These are phyloP conservation scores for Apiotrichum siamense DNA, from an alignment of 1,284 basidiomycete species.

Conservation along the genomic window DNA sequence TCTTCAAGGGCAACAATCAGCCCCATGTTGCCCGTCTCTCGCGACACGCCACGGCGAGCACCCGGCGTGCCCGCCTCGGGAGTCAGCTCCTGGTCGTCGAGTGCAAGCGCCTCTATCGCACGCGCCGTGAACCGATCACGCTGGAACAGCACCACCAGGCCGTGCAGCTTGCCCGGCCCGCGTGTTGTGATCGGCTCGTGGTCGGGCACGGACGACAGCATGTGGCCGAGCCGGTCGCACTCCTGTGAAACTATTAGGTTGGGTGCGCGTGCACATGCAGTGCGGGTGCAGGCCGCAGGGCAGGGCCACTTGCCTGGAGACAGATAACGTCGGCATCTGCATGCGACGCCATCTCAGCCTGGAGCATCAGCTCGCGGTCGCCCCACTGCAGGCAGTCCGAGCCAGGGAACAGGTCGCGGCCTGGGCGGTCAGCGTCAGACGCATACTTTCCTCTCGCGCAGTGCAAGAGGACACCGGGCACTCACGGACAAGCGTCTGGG, in stretches of 20 bases:
- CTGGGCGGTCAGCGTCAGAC: constrained; percentile 51
- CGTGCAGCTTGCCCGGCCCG: constrained; percentile 70
- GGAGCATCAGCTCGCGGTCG: constrained; percentile 67
- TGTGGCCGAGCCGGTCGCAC: constrained; percentile 58
- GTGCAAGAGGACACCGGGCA: not conserved
- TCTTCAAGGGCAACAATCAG: constrained; percentile 63
- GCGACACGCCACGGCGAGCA: constrained; percentile 54
- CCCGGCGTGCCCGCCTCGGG: not conserved
- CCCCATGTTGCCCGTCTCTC: constrained; percentile 75
- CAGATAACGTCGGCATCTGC: constrained; percentile 65
- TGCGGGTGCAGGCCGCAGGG: too few species aligned
- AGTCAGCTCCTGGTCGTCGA: constrained; percentile 14
- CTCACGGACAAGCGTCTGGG: constrained; percentile 49
- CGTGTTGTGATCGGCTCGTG: constrained; percentile 56
- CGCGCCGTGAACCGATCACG: constrained; percentile 52
- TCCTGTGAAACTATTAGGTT: too few species aligned
- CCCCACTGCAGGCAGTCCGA: constrained; percentile 65
- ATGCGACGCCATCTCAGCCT: constrained; percentile 62
- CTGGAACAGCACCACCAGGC: constrained; percentile 71
- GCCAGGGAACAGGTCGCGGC: constrained; percentile 75
- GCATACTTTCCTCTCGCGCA: too few species aligned
- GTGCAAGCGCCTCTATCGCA: constrained; percentile 20
- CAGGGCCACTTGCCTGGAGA: too few species aligned
- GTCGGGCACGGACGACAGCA: constrained; percentile 55
- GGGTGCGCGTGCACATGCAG: too few species aligned